Conservation (phyloP, 495 filamentous ascomycete species). For the Trichoderma orchidacearum region DNA sequence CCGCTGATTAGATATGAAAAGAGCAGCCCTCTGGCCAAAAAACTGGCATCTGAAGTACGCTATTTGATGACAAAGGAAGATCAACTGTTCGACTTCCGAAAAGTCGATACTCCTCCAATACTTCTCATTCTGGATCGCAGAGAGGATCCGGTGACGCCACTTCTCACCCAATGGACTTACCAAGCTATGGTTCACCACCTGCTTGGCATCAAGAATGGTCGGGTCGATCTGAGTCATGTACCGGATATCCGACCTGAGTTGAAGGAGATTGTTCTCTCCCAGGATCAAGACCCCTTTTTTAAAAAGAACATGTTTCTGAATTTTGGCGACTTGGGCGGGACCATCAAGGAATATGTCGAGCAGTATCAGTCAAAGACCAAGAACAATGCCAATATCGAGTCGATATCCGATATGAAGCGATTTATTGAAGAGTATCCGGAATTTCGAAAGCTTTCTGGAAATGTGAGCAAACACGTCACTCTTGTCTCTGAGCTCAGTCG, state of each 20-base stretch:
- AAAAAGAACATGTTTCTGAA: slow-evolving; percentile 99
- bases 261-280: slow-evolving; percentile 88
- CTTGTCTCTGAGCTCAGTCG: slow-evolving; percentile 86
- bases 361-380: slow-evolving; percentile 94
- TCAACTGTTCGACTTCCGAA: slow-evolving; percentile 92
- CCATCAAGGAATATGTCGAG: slow-evolving; percentile 97
- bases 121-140: slow-evolving; percentile 80
- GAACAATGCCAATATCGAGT: slow-evolving; percentile 86
- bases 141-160: slow-evolving; percentile 91
- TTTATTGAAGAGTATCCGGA: slow-evolving; percentile 98
- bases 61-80: slow-evolving; percentile 94
- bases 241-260: slow-evolving; percentile 84
- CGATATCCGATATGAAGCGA: slow-evolving; percentile 95
- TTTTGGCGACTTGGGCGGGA: slow-evolving; percentile 91
- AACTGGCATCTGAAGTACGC: slow-evolving; percentile 79
- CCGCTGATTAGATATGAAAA: slow-evolving; percentile 89
- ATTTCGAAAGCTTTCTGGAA: slow-evolving; percentile 90
- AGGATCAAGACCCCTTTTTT: slow-evolving; percentile 98
- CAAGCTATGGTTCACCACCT: slow-evolving; percentile 98
- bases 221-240: slow-evolving; percentile 74
- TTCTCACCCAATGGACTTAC: slow-evolving; percentile 97
- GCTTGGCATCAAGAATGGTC: slow-evolving; percentile 82
- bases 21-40: slow-evolving; percentile 81
- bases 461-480: slow-evolving; percentile 97
- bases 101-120: slow-evolving; percentile 88